Percentiles rank a stretch among this genome's conserved stretches.
Conservation (phyloP, 345 rosid species). For the Eutrema heterophyllum region DNA sequence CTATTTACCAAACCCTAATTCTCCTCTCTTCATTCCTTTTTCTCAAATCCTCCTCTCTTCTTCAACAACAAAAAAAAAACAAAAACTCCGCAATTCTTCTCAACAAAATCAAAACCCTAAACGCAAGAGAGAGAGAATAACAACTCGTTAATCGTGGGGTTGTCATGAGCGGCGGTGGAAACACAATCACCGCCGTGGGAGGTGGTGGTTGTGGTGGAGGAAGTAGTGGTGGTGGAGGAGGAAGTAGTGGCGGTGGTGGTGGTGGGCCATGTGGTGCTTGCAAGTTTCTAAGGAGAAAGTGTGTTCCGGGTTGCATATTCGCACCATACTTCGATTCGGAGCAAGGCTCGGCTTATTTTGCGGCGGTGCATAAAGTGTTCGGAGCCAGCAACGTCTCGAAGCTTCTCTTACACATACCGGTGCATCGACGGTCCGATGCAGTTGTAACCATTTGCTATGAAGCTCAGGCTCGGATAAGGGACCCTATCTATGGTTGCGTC, state of each 20-base stretch:
- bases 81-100: background rate
- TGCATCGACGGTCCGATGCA: conserved; percentile 62
- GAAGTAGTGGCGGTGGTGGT: conserved; percentile 31
- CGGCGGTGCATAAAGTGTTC: conserved; percentile 79
- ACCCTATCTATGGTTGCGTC: conserved; percentile 84
- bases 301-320: conserved; percentile 74
- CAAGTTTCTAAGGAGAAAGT: conserved; percentile 78
- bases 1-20: conserved; percentile 48
- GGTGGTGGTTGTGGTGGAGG: conserved; percentile 30
- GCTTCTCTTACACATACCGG: conserved; percentile 62
- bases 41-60: conserved; percentile 1
- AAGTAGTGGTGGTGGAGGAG: conserved; percentile 10
- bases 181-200: conserved; percentile 42
- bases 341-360: conserved; percentile 81
- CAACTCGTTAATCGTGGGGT: background rate
- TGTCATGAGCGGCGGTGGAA: conserved; percentile 51
- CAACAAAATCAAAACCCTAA: background rate
- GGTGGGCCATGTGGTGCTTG: conserved; percentile 88
- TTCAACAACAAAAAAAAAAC: conserved; percentile 3
- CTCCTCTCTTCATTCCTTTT: conserved; percentile 13
- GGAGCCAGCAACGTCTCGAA: conserved; percentile 96
- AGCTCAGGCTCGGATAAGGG: conserved; percentile 72
- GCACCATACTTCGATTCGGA: conserved; percentile 87
- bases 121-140: background rate
- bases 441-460: conserved; percentile 76